phyloP scores from a whole-genome alignment of 768 basidiomycete species.

The Boletus subcaerulescens region DNA sequence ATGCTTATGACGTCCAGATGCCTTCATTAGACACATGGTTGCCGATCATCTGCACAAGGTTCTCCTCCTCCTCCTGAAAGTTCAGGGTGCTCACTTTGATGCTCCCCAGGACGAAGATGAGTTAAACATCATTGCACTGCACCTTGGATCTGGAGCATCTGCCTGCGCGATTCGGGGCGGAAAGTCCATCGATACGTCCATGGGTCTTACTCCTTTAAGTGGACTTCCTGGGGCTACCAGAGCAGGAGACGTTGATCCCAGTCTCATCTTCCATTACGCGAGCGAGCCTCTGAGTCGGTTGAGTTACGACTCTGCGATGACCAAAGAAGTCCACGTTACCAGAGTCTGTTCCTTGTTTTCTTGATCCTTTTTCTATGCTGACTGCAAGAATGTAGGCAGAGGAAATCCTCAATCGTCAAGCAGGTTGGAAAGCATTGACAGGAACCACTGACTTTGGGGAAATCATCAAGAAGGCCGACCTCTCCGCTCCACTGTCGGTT shows the following conservation, averaged over 20 bases:
- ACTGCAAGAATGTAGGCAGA: conserved; percentile 48
- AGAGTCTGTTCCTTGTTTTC: conserved; percentile 28
- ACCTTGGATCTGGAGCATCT: conserved; percentile 90
- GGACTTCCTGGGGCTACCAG: conserved; percentile 90
- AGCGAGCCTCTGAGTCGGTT: conserved; percentile 48
- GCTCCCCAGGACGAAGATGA: conserved; percentile 38
- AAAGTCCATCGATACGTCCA: conserved; percentile 77
- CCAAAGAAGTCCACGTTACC: conserved; percentile 52
- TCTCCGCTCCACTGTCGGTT: conserved; percentile 16
- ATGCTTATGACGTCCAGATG: conserved; percentile 39
- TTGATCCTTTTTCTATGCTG: not conserved
- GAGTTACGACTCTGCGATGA: conserved; percentile 48
- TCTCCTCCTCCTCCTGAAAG: not conserved
- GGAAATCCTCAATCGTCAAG: conserved; percentile 68
- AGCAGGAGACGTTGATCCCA: conserved; percentile 79
- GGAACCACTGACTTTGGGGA: conserved; percentile 81
- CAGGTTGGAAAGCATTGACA: conserved; percentile 75
- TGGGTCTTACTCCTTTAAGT: conserved; percentile 89
- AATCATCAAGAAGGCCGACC: conserved; percentile 49
- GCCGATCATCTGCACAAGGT: conserved; percentile 59
- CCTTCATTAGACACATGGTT: conserved; percentile 65
- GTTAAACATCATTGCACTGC: conserved; percentile 76
- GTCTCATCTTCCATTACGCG: conserved; percentile 79
- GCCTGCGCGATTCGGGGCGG: conserved; percentile 74
- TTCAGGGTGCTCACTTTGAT: not conserved